phyloP scores from a whole-genome alignment of 2,329 filamentous ascomycete species.

The Hymenoscyphus scutula region DNA sequence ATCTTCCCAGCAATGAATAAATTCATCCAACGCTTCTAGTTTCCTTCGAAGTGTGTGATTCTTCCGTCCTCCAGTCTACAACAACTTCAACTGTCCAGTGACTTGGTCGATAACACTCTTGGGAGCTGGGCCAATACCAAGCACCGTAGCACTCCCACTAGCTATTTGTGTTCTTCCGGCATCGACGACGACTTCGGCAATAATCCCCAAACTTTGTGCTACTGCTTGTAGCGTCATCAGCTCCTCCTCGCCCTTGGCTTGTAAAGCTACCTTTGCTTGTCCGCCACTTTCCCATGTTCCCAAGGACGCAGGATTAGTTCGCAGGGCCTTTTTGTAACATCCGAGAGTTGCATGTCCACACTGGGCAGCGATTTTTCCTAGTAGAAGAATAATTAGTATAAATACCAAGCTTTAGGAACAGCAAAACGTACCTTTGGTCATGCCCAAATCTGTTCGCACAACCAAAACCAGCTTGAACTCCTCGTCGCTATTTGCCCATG shows the following conservation, averaged over 20 bases:
- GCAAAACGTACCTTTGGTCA: conserved; percentile 65
- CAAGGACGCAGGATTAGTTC: conserved; percentile 61
- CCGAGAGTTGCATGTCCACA: conserved; percentile 94
- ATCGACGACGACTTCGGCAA: conserved; percentile 87
- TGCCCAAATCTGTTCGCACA: conserved; percentile 89
- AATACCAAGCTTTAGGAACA: conserved; percentile 49
- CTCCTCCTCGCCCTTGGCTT: conserved; percentile 84
- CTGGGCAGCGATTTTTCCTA: conserved; percentile 96
- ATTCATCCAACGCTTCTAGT: not conserved
- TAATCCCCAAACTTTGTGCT: conserved; percentile 79
- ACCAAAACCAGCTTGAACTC: conserved; percentile 95
- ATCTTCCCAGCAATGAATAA: not conserved
- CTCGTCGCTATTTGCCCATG: conserved; percentile 51
- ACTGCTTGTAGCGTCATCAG: conserved; percentile 70
- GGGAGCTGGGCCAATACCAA: conserved; percentile 79
- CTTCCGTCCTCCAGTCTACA: conserved; percentile 47
- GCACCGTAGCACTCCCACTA: conserved; percentile 84
- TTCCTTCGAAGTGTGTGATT: not conserved
- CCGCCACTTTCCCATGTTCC: conserved; percentile 81
- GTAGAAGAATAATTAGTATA: conserved; percentile 39
- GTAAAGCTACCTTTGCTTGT: conserved; percentile 91
- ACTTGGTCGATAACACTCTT: conserved; percentile 84
- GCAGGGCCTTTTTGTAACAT: conserved; percentile 83
- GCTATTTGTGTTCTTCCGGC: conserved; percentile 98
- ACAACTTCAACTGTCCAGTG: conserved; percentile 78